These are phyloP conservation scores for Ustulina deusta DNA, from an alignment of 2,329 filamentous ascomycete genomes.

Conservation along the genomic window DNA sequence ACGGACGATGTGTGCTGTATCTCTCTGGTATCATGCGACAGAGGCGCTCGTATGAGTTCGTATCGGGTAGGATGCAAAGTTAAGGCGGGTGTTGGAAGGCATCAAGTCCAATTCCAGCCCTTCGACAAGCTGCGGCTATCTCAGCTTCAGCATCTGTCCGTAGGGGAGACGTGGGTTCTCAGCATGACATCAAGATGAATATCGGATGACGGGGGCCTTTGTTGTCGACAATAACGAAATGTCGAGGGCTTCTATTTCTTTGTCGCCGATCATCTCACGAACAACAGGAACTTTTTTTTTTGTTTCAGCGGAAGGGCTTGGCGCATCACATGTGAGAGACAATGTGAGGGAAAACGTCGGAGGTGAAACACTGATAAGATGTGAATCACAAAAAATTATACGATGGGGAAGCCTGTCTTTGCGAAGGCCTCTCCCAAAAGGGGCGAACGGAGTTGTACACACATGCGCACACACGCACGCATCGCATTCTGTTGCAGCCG, in stretches of 20 bases:
- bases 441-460: neutral
- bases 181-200: neutral
- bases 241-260: neutral
- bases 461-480: neutral
- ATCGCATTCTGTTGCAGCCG: neutral
- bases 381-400: neutral
- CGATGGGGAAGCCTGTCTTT: neutral
- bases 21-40: neutral
- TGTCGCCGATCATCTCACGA: neutral
- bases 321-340: slow-evolving; percentile 36
- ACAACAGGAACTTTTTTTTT: slow-evolving; percentile 6
- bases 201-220: too few relatives aligned
- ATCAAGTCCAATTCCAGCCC: neutral
- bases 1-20: neutral
- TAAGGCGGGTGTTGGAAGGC: neutral
- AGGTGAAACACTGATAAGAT: slow-evolving; percentile 25
- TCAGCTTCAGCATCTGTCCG: neutral
- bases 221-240: neutral
- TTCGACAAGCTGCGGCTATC: neutral
- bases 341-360: neutral
- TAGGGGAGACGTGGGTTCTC: slow-evolving; percentile 16
- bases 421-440: neutral
- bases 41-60: neutral
- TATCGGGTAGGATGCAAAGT: neutral
- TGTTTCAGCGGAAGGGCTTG: slow-evolving; percentile 30